These are phyloP conservation scores for Chondrus crispus DNA, from an alignment of 23 red algal genomes.

Conservation along the genomic window DNA sequence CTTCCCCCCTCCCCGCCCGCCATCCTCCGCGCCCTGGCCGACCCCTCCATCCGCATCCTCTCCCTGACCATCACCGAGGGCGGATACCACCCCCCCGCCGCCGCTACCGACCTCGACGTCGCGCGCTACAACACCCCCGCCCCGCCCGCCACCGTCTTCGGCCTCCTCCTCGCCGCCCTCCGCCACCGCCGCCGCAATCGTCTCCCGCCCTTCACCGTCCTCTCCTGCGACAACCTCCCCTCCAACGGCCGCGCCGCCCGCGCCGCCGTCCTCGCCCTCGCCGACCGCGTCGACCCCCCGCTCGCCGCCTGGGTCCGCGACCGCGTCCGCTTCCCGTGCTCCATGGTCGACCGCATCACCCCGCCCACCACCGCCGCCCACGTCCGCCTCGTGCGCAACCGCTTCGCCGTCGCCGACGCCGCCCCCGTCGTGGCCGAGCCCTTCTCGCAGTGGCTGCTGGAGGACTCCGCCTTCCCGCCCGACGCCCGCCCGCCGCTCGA, in stretches of 20 bases:
- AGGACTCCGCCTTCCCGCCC: constrained; percentile 1
- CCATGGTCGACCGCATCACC: constrained; percentile 59
- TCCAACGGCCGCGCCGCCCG: constrained; percentile 15
- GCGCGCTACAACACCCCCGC: background rate
- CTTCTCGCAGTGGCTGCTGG: constrained; percentile 35
- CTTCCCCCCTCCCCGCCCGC: background rate
- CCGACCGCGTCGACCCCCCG: background rate
- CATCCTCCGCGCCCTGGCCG: background rate
- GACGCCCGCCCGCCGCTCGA: background rate
- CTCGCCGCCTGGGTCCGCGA: constrained; percentile 20
- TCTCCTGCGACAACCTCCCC: constrained; percentile 54
- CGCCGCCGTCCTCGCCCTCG: constrained; percentile 4
- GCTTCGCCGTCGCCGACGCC: background rate
- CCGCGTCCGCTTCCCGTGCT: constrained; percentile 38
- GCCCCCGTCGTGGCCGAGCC: constrained; percentile 40
- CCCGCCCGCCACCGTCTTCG: constrained; percentile 28
- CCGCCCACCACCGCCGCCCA: constrained; percentile 9
- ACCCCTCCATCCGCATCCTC: constrained; percentile 37
- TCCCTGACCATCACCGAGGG: constrained; percentile 50
- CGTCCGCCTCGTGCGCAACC: background rate
- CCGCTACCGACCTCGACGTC: background rate
- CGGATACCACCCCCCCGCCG: constrained; percentile 23
- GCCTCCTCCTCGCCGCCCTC: constrained; percentile 16
- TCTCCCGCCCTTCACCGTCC: background rate
- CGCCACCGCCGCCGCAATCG: background rate